A percentile compares a stretch with the other conserved stretches of the same genome.
phyloP scores from a whole-genome alignment of 306 rosid genomes.

The Prunus campanulata region DNA sequence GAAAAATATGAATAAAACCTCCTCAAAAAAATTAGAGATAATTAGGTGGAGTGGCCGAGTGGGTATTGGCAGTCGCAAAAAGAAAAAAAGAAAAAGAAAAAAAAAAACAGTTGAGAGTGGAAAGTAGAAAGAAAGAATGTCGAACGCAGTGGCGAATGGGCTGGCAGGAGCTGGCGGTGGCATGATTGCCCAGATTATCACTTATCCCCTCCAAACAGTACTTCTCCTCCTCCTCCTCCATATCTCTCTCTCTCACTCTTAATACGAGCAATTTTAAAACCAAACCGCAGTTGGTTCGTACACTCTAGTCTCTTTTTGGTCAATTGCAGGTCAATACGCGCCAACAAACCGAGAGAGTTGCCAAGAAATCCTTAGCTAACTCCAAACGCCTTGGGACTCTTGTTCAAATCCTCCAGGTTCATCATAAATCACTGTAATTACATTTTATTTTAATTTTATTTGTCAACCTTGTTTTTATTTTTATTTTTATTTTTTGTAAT shows the following conservation, averaged over 20 bases:
- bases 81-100: no score
- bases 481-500: neutral
- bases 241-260: neutral
- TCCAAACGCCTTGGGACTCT: conserved; percentile 42
- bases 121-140: conserved; percentile 17
- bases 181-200: conserved; percentile 76
- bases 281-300: neutral
- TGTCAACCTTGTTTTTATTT: neutral
- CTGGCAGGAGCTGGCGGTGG: conserved; percentile 87
- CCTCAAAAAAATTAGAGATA: no score
- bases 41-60: no score
- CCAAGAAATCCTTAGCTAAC: conserved; percentile 33
- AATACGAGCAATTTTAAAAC: neutral
- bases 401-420: conserved; percentile 70
- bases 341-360: conserved; percentile 79
- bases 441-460: neutral
- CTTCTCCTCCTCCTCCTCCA: neutral
- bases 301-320: neutral
- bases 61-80: neutral
- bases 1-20: no score
- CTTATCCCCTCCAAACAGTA: conserved; percentile 85
- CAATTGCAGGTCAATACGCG: conserved; percentile 69
- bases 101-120: neutral
- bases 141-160: conserved; percentile 77
- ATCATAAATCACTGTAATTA: neutral